Conservation (phyloP, 768 basidiomycete genomes). For the Boletus huronensis region DNA sequence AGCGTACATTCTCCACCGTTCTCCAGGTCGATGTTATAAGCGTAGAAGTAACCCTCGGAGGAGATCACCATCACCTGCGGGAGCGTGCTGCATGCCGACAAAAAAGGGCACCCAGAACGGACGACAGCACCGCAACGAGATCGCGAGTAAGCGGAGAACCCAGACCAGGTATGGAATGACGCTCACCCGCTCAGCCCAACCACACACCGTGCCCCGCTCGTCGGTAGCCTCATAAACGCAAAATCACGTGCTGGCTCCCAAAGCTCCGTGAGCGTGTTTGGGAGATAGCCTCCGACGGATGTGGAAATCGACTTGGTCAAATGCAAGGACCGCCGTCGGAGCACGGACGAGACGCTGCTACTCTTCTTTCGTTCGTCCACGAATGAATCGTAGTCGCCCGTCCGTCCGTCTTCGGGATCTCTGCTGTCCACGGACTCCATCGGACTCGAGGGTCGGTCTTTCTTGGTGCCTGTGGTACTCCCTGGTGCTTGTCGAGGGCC, state of each 20-base stretch:
- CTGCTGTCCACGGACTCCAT: constrained; percentile 63
- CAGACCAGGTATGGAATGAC: neutral
- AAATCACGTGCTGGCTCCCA: constrained; percentile 98
- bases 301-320: constrained; percentile 71
- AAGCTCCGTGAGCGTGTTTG: constrained; percentile 87
- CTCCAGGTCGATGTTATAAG: constrained; percentile 94
- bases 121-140: neutral
- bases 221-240: constrained; percentile 82
- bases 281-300: constrained; percentile 82
- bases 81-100: constrained; percentile 58
- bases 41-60: constrained; percentile 92
- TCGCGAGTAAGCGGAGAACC: neutral
- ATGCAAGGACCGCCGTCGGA: constrained; percentile 69
- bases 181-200: constrained; percentile 87
- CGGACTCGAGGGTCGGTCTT: constrained; percentile 48
- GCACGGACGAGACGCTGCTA: constrained; percentile 54
- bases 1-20: constrained; percentile 92
- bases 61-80: constrained; percentile 98
- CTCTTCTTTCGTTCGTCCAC: constrained; percentile 70
- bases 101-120: neutral
- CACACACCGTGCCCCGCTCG: constrained; percentile 73
- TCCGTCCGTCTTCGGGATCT: constrained; percentile 49
- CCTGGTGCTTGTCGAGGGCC: constrained; percentile 37
- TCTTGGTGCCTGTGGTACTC: constrained; percentile 16
- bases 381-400: constrained; percentile 84